A percentile compares a stretch with the other conserved stretches of the same genome.
Evolutionary conservation across 768 basidiomycete genomes (phyloP).

Genomic region (Clavulina sp.): DNA sequence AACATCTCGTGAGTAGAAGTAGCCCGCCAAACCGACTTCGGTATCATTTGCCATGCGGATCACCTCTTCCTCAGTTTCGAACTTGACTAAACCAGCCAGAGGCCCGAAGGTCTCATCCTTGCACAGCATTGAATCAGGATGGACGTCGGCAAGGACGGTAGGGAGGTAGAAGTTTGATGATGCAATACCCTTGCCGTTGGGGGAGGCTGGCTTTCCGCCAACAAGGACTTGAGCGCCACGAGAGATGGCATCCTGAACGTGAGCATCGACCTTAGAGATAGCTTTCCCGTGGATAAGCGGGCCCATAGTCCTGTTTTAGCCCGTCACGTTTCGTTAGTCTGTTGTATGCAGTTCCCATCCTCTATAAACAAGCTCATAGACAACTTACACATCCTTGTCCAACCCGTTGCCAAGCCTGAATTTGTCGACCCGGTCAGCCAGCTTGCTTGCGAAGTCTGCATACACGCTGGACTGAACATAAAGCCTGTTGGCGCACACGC

Average conservation of each 20-base stretch:
- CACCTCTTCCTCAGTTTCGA: conserved; percentile 89
- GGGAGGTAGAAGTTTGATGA: conserved; percentile 75
- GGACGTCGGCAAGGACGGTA: conserved; percentile 79
- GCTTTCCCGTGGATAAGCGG: conserved; percentile 83
- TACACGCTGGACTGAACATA: conserved; percentile 85
- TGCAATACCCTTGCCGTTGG: too few species aligned
- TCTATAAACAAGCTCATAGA: neutral
- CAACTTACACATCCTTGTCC: conserved; percentile 49
- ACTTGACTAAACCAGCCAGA: conserved; percentile 69
- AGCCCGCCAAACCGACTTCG: conserved; percentile 79
- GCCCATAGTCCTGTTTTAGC: conserved; percentile 65
- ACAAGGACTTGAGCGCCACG: conserved; percentile 77
- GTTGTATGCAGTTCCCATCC: too few species aligned
- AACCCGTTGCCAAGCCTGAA: conserved; percentile 64
- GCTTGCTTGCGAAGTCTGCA: conserved; percentile 76
- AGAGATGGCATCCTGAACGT: conserved; percentile 74
- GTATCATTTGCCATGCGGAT: conserved; percentile 68
- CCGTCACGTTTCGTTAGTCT: too few species aligned
- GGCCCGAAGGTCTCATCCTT: conserved; percentile 94
- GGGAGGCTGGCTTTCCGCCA: conserved; percentile 60
- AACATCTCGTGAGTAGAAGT: conserved; percentile 80
- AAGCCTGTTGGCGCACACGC: conserved; percentile 77
- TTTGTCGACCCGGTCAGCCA: conserved; percentile 40
- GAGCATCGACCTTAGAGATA: conserved; percentile 65
- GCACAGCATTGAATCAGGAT: conserved; percentile 42